Base-by-base conservation (phyloP, 2,329 filamentous ascomycete species). In the Fonsecaea pedrosoi region DNA sequence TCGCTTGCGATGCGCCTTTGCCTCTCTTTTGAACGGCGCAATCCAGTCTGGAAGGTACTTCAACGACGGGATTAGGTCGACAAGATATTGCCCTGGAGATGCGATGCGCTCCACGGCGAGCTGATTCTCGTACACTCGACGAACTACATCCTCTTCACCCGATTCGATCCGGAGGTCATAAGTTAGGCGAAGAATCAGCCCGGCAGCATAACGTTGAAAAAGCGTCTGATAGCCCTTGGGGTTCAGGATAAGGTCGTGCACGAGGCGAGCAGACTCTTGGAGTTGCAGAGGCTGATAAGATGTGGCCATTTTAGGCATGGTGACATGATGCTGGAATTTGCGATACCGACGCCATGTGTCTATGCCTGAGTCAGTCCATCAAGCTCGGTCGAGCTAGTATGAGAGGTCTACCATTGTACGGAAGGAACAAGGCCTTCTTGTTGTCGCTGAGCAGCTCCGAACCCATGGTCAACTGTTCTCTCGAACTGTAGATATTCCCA, bases 261-360 rank as follows among this genome's bases (percentile, higher is more conserved):
- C 62, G 18, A 77, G 61, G 21, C 73, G 64, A 9, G 70, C 59
- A 9, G 70, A 73, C 67, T 79, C 78, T 10, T 73, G 55, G 3
- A 66, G 60, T 55, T 78, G 77, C n/a, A 73, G 68, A 0, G 69
- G 65, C 38, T 77, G 71, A 62, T 78, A 78, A 1, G 69, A 69
- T 2, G 73, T 73, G 34, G 75, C 75, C 0, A 25, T 40, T 3
- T 67, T 70, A 0, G 70, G 64, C 54, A 81, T 81, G 0, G 82
- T 80, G 13, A 81, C 75, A 13, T 78, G 76, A 32, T 77, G 75
- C 54, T 82, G 78, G 7, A 81, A 77, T 71, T 82, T 85, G 8
- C 84, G 81, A 48, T 82, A 77, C 2, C 73, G 74, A 40, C 76
- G 77, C 32, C 81, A 80, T 10, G 67, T 57, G 35, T 73, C 63